Evolutionary conservation across 78 protist genomes (phyloP), one percentile per base, ranked within the genome.

Genomic region (Guillardia theta): DNA sequence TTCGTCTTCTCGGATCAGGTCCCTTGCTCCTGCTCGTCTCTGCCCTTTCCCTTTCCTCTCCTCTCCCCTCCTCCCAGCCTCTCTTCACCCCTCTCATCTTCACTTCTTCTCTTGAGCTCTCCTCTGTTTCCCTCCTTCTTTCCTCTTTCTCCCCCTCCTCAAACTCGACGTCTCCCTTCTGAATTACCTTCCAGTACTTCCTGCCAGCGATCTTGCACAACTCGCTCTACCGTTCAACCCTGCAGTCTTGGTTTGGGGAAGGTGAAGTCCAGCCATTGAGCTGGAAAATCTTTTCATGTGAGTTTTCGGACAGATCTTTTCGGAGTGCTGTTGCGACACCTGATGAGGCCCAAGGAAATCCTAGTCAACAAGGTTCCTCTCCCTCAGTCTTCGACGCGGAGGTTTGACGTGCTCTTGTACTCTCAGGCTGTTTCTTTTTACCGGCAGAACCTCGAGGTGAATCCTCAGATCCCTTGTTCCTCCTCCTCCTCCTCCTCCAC

Each of bases 121-220:
- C n/a, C n/a, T n/a, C n/a, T n/a, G n/a, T n/a, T n/a, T n/a, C n/a
- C n/a, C n/a, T n/a, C n/a, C n/a, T n/a, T n/a, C n/a, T n/a, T n/a
- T n/a, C n/a, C n/a, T n/a, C n/a, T n/a, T n/a, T n/a, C n/a, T n/a
- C n/a, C n/a, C n/a, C n/a, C n/a, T n/a, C 62, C 18, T 53, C 62
- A 53, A 53, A 18, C 12, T 21, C 18, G 62, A 53, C 62, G 62
- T 53, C 62, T 18, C 62, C 18, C 62, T 18, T 53, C 62, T 53
- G n/a, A n/a, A 21, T 53, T 53, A 21, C 62, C 12, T 12, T 21
- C 62, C 78, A 87, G 92, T 87, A 87, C 92, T 87, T 47, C 19
- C 92, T 87, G 64, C 62, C 92, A 4, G 93, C 93, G 9, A 18
- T 88, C 15, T 21, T 24, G 93, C 93, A 88, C 64, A 88, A 88